Percentiles rank a stretch among this genome's conserved stretches.
Evolutionary conservation across 192 early-diverging fungal species (phyloP).

Genomic region (Spizellomyces punctatus): DNA sequence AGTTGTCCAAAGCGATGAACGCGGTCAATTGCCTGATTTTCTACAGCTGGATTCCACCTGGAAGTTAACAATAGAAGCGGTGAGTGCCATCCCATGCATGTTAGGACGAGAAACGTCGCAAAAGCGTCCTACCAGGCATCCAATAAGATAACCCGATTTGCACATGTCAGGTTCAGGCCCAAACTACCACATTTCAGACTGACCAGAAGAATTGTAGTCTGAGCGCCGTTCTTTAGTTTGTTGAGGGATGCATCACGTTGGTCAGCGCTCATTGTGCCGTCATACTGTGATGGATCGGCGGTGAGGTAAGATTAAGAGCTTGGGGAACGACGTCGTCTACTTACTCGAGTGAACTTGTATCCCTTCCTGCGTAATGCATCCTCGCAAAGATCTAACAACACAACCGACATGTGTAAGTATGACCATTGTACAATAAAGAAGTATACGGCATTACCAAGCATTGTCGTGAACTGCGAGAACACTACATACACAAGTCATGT

Average conservation of each 20-base stretch:
- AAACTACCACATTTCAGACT: constrained; percentile 69
- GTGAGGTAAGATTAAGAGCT: too few relatives aligned
- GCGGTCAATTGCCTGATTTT: constrained; percentile 68
- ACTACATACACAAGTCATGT: not conserved
- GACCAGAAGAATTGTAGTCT: constrained; percentile 57
- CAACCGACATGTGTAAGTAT: too few relatives aligned
- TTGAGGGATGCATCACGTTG: constrained; percentile 24
- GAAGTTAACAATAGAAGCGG: not conserved
- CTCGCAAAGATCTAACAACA: constrained; percentile 31
- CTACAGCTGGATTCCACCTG: constrained; percentile 71
- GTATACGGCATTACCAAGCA: constrained; percentile 28
- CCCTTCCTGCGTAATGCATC: constrained; percentile 18
- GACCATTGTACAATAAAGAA: too few relatives aligned
- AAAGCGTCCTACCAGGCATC: constrained; percentile 38
- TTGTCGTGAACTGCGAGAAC: constrained; percentile 47
- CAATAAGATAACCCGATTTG: constrained; percentile 45
- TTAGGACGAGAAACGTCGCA: not conserved
- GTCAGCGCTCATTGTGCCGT: constrained; percentile 21
- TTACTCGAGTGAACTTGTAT: constrained; percentile 14
- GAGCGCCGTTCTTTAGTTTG: constrained; percentile 9
- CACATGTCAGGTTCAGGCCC: constrained; percentile 68
- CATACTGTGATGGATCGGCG: constrained; percentile 33
- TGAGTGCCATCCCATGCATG: not conserved
- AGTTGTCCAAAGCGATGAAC: constrained; percentile 55
- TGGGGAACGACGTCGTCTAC: too few relatives aligned